These are phyloP conservation scores for Termitomyces sp. DNA, from an alignment of 768 basidiomycete genomes.

Conservation along the genomic window DNA sequence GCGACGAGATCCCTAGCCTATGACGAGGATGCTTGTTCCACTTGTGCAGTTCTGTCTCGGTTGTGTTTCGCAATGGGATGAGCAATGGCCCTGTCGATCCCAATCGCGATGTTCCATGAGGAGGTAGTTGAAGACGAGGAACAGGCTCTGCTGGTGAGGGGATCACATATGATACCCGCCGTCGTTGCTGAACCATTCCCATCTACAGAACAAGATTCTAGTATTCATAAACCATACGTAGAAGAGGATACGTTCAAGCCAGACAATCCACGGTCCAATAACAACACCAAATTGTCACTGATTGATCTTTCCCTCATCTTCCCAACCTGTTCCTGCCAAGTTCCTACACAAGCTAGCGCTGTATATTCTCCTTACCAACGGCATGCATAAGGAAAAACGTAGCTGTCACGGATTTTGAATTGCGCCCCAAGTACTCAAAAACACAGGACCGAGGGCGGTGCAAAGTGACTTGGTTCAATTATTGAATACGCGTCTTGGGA, in stretches of 20 bases:
- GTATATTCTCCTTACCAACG: not conserved
- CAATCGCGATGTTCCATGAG: conserved; percentile 57
- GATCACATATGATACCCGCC: conserved; percentile 86
- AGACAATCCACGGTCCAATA: not conserved
- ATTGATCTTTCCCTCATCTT: too few relatives aligned
- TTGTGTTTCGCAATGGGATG: conserved; percentile 32
- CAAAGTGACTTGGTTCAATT: not conserved
- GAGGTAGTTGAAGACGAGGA: conserved; percentile 70
- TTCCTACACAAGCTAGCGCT: too few relatives aligned
- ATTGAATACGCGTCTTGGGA: not conserved
- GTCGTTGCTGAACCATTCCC: conserved; percentile 46
- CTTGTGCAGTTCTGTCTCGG: conserved; percentile 23
- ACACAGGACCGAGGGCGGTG: not conserved
- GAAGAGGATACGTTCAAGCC: not conserved
- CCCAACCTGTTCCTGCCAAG: too few relatives aligned
- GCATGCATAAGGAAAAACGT: not conserved
- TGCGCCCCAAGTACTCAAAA: not conserved
- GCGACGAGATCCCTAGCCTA: conserved; percentile 79
- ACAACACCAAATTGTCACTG: not conserved
- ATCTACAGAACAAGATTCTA: conserved; percentile 2
- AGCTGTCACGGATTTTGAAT: not conserved
- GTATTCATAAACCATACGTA: conserved; percentile 3
- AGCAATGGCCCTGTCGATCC: conserved; percentile 74
- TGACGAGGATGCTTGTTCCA: conserved; percentile 66
- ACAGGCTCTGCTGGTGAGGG: conserved; percentile 65